Conservation (phyloP, 2,329 filamentous ascomycete genomes). For the Hymenoscyphus salicellus region DNA sequence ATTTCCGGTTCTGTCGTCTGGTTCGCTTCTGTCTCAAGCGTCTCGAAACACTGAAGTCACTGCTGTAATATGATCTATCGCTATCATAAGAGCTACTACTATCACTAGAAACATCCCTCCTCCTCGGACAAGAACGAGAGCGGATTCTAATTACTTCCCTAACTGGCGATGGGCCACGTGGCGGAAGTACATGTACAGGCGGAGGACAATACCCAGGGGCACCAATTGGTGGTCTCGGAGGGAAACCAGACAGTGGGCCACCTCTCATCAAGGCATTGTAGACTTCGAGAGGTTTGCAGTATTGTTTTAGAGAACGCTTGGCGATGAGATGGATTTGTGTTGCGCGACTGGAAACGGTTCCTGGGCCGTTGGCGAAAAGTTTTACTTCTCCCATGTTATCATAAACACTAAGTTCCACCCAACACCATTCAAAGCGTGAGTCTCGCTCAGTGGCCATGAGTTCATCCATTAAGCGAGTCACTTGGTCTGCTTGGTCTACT, state of each 20-base stretch:
- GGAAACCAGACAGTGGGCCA: not conserved
- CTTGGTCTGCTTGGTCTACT: conserved; percentile 24
- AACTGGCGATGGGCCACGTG: not conserved
- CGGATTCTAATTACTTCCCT: not conserved
- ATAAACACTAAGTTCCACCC: conserved; percentile 23
- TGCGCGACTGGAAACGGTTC: conserved; percentile 1
- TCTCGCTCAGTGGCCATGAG: conserved; percentile 21
- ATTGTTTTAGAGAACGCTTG: conserved; percentile 16
- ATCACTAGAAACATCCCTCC: conserved; percentile 4
- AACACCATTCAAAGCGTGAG: conserved; percentile 27
- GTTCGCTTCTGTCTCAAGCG: conserved; percentile 10
- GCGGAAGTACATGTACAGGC: not conserved
- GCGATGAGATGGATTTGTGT: conserved; percentile 25
- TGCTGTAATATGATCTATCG: not conserved
- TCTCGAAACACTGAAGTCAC: conserved; percentile 13
- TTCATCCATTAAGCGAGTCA: conserved; percentile 26
- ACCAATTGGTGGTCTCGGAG: not conserved
- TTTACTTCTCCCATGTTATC: conserved; percentile 13
- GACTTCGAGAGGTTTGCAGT: conserved; percentile 15
- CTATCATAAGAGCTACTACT: conserved; percentile 6
- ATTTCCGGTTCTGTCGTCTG: not conserved
- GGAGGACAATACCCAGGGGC: not conserved
- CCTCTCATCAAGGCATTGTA: conserved; percentile 17
- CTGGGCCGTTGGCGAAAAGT: not conserved
- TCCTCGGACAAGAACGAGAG: not conserved